Conservation (phyloP, 768 basidiomycete species). For the Suillus decipiens region DNA sequence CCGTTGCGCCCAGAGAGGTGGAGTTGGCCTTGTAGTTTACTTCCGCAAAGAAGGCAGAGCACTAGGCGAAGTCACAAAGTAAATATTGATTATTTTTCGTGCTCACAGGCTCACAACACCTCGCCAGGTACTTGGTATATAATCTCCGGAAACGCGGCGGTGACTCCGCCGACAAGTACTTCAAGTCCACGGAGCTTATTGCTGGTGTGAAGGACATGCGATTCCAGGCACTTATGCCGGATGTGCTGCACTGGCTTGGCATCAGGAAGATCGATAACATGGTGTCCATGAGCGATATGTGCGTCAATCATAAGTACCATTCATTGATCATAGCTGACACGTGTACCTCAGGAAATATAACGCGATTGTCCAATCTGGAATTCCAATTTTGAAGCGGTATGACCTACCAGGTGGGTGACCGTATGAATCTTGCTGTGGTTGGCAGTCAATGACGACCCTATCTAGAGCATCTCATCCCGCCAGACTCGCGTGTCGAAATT, state of each 20-base stretch:
- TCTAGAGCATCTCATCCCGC: constrained; percentile 82
- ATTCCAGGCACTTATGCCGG: constrained; percentile 95
- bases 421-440: background rate
- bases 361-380: constrained; percentile 88
- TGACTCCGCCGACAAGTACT: constrained; percentile 91
- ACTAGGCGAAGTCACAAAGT: constrained; percentile 92
- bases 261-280: constrained; percentile 88
- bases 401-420: constrained; percentile 73
- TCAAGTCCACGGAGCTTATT: constrained; percentile 89
- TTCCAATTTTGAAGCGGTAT: constrained; percentile 77
- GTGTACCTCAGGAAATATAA: constrained; percentile 79
- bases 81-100: constrained; percentile 24
- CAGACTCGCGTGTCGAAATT: constrained; percentile 90
- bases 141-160: constrained; percentile 95
- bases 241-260: constrained; percentile 93
- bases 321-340: background rate
- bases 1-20: constrained; percentile 77
- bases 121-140: constrained; percentile 84
- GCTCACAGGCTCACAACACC: constrained; percentile 5
- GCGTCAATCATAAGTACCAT: constrained; percentile 20
- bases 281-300: constrained; percentile 91
- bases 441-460: background rate
- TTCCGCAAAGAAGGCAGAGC: constrained; percentile 95
- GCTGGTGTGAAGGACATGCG: constrained; percentile 96
- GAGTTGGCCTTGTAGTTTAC: constrained; percentile 92